These are phyloP conservation scores for Crataegus laevigata DNA, from an alignment of 306 rosid species.

Conservation along the genomic window DNA sequence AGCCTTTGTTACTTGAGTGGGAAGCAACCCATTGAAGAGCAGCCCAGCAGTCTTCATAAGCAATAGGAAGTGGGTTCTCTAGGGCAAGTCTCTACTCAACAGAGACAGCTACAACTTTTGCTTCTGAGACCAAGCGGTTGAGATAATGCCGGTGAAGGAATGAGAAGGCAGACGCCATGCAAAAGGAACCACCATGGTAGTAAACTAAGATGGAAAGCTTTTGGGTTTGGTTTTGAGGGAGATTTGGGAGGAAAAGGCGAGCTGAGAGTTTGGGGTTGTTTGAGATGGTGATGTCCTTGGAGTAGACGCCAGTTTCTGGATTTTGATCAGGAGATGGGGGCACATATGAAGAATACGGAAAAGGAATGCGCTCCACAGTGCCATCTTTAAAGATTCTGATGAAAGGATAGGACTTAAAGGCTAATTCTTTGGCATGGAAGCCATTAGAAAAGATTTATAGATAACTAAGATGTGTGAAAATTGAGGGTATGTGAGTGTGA, in stretches of 20 bases:
- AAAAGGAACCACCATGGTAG: slow-evolving; percentile 39
- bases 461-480: neutral
- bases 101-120: slow-evolving; percentile 33
- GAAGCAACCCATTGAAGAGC: slow-evolving; percentile 46
- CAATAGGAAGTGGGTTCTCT: slow-evolving; percentile 28
- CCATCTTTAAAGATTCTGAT: slow-evolving; percentile 38
- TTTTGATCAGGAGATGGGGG: slow-evolving; percentile 26
- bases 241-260: slow-evolving; percentile 37
- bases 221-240: neutral
- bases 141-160: slow-evolving; percentile 30
- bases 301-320: slow-evolving; percentile 32
- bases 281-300: slow-evolving; percentile 41
- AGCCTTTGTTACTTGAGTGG: neutral
- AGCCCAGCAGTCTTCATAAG: slow-evolving; percentile 34
- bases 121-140: slow-evolving; percentile 28
- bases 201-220: slow-evolving; percentile 38
- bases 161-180: slow-evolving; percentile 34
- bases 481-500: neutral
- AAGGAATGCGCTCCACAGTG: slow-evolving; percentile 26
- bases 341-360: slow-evolving; percentile 9
- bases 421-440: slow-evolving; percentile 28
- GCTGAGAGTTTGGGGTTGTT: slow-evolving; percentile 31
- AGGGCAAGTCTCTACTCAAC: slow-evolving; percentile 50
- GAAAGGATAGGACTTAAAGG: slow-evolving; percentile 18
- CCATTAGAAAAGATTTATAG: neutral